Base-by-base conservation (phyloP, 2,329 filamentous ascomycete genomes). In the Pseudogymnoascus sp. region DNA sequence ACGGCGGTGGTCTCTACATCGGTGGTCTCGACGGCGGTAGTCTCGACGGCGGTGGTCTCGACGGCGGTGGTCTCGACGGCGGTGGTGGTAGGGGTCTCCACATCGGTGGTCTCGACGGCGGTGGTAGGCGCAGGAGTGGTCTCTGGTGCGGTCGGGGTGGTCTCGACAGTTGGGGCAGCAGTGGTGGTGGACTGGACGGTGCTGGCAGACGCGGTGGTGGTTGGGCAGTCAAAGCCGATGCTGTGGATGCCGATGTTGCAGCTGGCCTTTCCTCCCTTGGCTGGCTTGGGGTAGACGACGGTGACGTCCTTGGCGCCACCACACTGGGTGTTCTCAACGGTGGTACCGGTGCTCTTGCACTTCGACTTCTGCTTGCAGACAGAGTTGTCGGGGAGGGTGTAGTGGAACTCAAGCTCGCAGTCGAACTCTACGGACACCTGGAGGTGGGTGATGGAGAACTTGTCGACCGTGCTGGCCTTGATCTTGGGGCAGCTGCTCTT, bases 291-390 rank as follows among this genome's bases (percentile, higher is more conserved):
- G 76, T 81, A 85, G 74, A 86, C 77, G 74, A 97, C 87, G 62
- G 84, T 86, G 66, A 97, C 91, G 64, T 85, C 87, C 74, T 83
- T 91, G 68, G 93, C 93, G 76, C 93, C 93, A 84, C 92, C 93
- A 75, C 93, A 98, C 82, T 97, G 91, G 65, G 80, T 85, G 84
- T 97, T 97, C 77, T 85, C 78, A 70, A 97, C 81, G 56, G 82
- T 84, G 64, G 85, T 87, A 71, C 90, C 90, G 14, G 81, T 78
- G 62, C 82, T 79, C 67, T 81, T 84, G 84, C 91, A 96, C 61
- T 81, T 73, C 68, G 84, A 79, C 66, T 84, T 86, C 71, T 96
- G 89, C 79, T 90, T 93, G 86, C 93, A 98, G 65, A 76, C 84
- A 12, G 85, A 87, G 69, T 90, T 90, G 74, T 93, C 90, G 2